Percentiles rank a stretch among this genome's conserved stretches.
Evolutionary conservation across 352 stramenopile genomes (phyloP).

Genomic region (Globisporangium irregulare): DNA sequence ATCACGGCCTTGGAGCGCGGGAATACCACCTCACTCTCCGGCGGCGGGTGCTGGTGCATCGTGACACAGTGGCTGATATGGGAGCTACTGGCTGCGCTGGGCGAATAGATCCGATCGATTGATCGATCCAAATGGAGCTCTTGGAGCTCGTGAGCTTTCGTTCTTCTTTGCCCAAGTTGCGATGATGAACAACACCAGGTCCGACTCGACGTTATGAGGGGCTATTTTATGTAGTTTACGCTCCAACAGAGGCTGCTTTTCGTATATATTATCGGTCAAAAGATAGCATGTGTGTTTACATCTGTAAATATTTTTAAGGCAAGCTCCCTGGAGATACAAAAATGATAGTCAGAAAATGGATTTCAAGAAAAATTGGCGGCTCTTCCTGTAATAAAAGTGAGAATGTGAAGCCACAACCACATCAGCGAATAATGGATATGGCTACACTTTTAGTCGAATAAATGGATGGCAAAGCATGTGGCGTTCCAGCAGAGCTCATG

Average conservation of each 20-base stretch:
- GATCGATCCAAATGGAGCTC: slow-evolving; percentile 1
- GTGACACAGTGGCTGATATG: too few relatives aligned
- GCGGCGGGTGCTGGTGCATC: slow-evolving; percentile 12
- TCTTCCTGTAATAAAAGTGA: not conserved
- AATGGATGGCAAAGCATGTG: not conserved
- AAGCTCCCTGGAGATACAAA: not conserved
- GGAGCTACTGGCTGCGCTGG: not conserved
- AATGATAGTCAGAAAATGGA: not conserved
- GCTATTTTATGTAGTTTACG: not conserved
- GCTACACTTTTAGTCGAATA: not conserved
- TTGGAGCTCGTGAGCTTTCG: not conserved
- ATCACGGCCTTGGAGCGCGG: slow-evolving; percentile 84
- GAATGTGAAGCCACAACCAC: not conserved
- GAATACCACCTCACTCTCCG: slow-evolving; percentile 49
- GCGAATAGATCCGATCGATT: not conserved
- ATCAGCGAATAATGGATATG: not conserved
- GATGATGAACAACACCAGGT: not conserved
- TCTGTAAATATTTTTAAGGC: not conserved
- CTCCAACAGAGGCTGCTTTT: not conserved
- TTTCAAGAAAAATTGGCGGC: not conserved
- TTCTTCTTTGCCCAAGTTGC: not conserved
- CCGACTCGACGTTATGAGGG: not conserved
- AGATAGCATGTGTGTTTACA: not conserved
- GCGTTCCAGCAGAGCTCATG: not conserved
- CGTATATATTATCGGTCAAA: not conserved